Evolutionary conservation across 2,329 filamentous ascomycete genomes (phyloP).

Genomic region (Ophiostoma ulmi): DNA sequence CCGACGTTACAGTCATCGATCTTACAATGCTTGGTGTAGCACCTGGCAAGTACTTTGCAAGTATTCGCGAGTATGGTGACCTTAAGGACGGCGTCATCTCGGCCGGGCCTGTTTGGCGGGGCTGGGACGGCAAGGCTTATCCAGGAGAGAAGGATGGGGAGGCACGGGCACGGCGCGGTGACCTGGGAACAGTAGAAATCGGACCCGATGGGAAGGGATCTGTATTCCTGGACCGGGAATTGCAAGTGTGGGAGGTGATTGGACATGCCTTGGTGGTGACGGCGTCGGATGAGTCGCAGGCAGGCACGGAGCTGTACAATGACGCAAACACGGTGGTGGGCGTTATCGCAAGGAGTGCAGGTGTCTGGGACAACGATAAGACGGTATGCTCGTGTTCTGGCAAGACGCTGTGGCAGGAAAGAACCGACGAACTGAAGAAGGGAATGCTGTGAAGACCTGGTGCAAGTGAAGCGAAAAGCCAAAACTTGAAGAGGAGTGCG

Average conservation of each 20-base stretch:
- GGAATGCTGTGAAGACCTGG: constrained; percentile 66
- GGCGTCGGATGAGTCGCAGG: constrained; percentile 50
- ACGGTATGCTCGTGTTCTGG: constrained; percentile 96
- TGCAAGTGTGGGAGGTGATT: constrained; percentile 95
- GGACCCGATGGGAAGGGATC: constrained; percentile 69
- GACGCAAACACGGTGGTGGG: constrained; percentile 83
- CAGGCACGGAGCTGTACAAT: constrained; percentile 58
- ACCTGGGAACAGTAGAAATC: constrained; percentile 72
- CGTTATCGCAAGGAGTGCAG: constrained; percentile 89
- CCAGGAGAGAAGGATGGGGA: constrained; percentile 41
- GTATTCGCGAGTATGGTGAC: constrained; percentile 79
- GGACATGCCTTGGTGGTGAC: constrained; percentile 87
- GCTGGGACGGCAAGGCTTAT: constrained; percentile 23
- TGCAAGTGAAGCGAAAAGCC: background rate
- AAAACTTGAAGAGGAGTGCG: background rate
- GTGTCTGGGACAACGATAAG: constrained; percentile 99
- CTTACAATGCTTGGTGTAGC: constrained; percentile 77
- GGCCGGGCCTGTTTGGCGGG: constrained; percentile 77
- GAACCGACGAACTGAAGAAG: constrained; percentile 79
- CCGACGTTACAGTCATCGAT: constrained; percentile 76
- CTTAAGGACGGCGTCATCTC: constrained; percentile 78
- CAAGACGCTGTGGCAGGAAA: constrained; percentile 97
- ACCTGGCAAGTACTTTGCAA: constrained; percentile 76
- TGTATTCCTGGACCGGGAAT: constrained; percentile 72
- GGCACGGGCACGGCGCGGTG: constrained; percentile 44